phyloP scores from a whole-genome alignment of 2,329 filamentous ascomycete genomes.

The Fusarium setosum region DNA sequence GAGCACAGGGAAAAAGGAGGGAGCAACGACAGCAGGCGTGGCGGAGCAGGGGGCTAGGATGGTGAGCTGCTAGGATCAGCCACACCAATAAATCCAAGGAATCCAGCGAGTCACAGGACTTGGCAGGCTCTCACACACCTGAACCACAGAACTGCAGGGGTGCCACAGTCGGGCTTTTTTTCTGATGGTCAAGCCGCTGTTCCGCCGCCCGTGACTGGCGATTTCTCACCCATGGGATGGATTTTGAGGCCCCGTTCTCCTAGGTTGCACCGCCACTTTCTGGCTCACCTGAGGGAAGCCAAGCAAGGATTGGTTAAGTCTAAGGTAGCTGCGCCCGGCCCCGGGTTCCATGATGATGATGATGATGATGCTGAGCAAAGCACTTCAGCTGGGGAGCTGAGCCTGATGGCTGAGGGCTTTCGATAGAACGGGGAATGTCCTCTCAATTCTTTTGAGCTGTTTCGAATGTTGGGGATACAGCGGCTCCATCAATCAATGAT shows the following conservation, averaged over 20 bases:
- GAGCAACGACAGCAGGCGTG: slow-evolving; percentile 30
- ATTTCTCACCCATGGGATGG: neutral
- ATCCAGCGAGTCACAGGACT: slow-evolving; percentile 19
- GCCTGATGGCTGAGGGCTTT: slow-evolving; percentile 4
- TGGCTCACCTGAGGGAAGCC: slow-evolving; percentile 37
- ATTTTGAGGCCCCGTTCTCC: slow-evolving; percentile 1
- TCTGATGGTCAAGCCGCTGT: neutral
- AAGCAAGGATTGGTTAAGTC: slow-evolving; percentile 35
- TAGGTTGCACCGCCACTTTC: slow-evolving; percentile 35
- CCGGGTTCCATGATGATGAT: neutral
- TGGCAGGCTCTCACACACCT: slow-evolving; percentile 26
- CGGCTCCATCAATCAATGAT: neutral
- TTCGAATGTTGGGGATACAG: neutral
- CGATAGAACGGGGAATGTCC: slow-evolving; percentile 12
- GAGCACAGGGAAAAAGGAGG: slow-evolving; percentile 12
- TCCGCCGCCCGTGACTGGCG: neutral
- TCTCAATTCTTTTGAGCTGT: neutral
- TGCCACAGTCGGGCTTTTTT: slow-evolving; percentile 23
- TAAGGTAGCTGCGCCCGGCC: slow-evolving; percentile 14
- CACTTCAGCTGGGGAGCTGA: slow-evolving; percentile 32
- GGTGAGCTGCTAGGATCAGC: slow-evolving; percentile 33
- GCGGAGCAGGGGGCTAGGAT: slow-evolving; percentile 30
- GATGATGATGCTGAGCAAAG: slow-evolving; percentile 3
- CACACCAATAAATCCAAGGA: slow-evolving; percentile 26
- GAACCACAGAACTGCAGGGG: slow-evolving; percentile 18